phyloP scores from a whole-genome alignment of 1,139 yeast genomes.

The Yamadazyma blattariae region DNA sequence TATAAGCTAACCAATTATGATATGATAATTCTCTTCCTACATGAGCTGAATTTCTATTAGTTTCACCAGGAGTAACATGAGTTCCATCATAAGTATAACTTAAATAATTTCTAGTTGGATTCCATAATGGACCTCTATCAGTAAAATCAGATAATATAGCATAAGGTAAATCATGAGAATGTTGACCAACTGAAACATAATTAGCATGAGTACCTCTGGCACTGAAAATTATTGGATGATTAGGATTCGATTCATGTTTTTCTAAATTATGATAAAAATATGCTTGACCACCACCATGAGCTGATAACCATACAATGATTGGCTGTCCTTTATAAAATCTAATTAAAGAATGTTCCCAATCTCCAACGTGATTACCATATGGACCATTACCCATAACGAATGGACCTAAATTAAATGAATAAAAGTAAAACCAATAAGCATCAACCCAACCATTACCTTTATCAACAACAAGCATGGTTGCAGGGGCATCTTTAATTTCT shows the following conservation, averaged over 20 bases:
- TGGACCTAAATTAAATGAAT: constrained; percentile 92
- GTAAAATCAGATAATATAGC: constrained; percentile 89
- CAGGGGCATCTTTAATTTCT: constrained; percentile 71
- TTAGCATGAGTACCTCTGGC: constrained; percentile 98
- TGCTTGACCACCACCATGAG: constrained; percentile 97
- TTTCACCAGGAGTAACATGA: constrained; percentile 36
- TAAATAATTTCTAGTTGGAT: constrained; percentile 76
- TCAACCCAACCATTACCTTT: constrained; percentile 93
- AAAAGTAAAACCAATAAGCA: constrained; percentile 94
- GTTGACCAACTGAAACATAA: constrained; percentile 94
- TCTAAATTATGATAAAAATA: constrained; percentile 75
- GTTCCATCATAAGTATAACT: constrained; percentile 77
- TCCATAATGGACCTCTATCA: constrained; percentile 94
- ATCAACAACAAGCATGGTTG: constrained; percentile 77
- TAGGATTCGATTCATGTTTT: constrained; percentile 49
- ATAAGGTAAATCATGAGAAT: constrained; percentile 91
- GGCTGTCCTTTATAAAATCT: constrained; percentile 82
- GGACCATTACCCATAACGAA: constrained; percentile 98
- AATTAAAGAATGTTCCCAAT: constrained; percentile 95
- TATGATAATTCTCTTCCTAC: constrained; percentile 58
- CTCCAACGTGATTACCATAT: constrained; percentile 95
- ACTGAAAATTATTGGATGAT: constrained; percentile 74
- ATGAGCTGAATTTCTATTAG: constrained; percentile 41
- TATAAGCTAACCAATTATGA: constrained; percentile 74
- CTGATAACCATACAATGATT: constrained; percentile 95